phyloP scores from a whole-genome alignment of 2,329 filamentous ascomycete species.

The Colletotrichum melonis region DNA sequence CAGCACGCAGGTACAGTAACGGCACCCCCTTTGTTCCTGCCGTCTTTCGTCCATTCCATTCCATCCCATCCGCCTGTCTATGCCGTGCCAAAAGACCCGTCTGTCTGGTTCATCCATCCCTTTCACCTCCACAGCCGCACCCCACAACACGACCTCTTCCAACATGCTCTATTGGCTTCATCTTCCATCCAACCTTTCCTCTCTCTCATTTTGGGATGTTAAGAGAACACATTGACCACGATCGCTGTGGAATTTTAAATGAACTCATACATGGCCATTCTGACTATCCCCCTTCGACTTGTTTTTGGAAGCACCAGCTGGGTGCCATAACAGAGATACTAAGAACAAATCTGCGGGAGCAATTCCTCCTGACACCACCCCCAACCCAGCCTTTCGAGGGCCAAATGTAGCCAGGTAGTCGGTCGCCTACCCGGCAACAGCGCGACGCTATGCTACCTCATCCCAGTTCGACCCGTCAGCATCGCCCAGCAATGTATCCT shows the following conservation, averaged over 20 bases:
- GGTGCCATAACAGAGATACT: background rate
- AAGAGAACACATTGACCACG: background rate
- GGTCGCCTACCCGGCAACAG: background rate
- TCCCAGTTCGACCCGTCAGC: background rate
- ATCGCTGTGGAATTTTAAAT: background rate
- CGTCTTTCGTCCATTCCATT: background rate
- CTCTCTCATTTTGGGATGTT: background rate
- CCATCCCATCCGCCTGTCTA: background rate
- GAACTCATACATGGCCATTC: background rate
- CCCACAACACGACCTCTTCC: conserved; percentile 15
- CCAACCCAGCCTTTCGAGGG: background rate
- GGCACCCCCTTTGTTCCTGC: conserved; percentile 13
- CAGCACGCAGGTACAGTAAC: background rate
- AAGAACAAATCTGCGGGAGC: background rate
- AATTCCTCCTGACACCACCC: background rate
- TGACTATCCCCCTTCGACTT: background rate
- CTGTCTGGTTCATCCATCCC: conserved; percentile 26
- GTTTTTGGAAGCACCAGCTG: background rate
- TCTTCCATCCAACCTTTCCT: conserved; percentile 2
- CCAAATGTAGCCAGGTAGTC: background rate
- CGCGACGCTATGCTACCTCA: background rate
- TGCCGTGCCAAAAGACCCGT: background rate
- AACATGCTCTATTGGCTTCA: background rate
- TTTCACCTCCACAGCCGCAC: conserved; percentile 1
- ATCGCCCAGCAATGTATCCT: background rate